These are phyloP conservation scores for Naematelia aurantialba DNA, from an alignment of 768 basidiomycete genomes.

Conservation along the genomic window DNA sequence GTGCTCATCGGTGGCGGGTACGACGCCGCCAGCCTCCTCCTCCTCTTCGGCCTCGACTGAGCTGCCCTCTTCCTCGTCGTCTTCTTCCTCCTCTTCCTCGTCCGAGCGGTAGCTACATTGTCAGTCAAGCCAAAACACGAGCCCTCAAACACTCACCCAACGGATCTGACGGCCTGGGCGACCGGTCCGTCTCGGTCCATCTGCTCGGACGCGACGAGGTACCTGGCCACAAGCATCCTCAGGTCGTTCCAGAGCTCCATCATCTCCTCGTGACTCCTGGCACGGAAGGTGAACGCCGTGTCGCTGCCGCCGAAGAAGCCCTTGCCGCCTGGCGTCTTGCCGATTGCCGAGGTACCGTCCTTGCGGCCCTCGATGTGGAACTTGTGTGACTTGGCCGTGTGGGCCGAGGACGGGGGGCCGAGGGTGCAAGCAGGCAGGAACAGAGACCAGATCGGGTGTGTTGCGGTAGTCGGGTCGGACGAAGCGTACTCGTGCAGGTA, in stretches of 20 bases:
- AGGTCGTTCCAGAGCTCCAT: slow-evolving; percentile 99
- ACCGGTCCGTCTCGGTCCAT: slow-evolving; percentile 91
- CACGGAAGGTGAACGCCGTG: slow-evolving; percentile 80
- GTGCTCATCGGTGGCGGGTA: slow-evolving; percentile 54
- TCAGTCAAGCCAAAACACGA: slow-evolving; percentile 9
- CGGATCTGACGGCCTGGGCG: slow-evolving; percentile 82
- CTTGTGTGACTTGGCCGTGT: slow-evolving; percentile 73
- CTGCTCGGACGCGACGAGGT: slow-evolving; percentile 87
- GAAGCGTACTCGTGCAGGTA: slow-evolving; percentile 88
- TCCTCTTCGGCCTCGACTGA: slow-evolving; percentile 48
- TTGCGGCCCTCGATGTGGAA: slow-evolving; percentile 95
- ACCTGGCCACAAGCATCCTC: slow-evolving; percentile 85
- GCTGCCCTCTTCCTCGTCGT: slow-evolving; percentile 53
- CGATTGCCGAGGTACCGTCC: slow-evolving; percentile 64
- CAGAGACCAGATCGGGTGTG: slow-evolving; percentile 69
- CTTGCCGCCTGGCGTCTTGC: slow-evolving; percentile 48
- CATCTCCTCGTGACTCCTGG: slow-evolving; percentile 89
- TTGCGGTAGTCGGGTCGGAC: slow-evolving; percentile 61
- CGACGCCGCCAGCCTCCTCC: slow-evolving; percentile 55
- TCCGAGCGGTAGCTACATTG: slow-evolving; percentile 57
- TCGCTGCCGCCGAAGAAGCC: slow-evolving; percentile 52
- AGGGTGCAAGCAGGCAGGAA: slow-evolving; percentile 95
- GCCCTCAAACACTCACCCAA: slow-evolving; percentile 61
- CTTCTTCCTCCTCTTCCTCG: slow-evolving; percentile 56
- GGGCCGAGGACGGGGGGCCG: slow-evolving; percentile 73